A percentile compares a stretch with the other conserved stretches of the same genome.
Conservation (phyloP, 352 stramenopile species). For the Globisporangium middletonii region DNA sequence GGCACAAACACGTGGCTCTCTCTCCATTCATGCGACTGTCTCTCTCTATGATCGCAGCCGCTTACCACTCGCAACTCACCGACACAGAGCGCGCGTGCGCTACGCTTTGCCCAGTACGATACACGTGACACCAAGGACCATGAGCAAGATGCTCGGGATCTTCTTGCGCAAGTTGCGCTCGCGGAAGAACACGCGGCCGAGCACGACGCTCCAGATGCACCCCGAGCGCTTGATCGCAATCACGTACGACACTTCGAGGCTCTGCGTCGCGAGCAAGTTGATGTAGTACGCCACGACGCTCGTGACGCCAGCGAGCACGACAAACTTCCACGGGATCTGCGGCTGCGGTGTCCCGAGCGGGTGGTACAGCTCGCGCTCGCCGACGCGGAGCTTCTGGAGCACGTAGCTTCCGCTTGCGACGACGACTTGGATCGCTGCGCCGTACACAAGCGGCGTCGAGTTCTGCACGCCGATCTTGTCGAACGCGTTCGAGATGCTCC, state of each 20-base stretch:
- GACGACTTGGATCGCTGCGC: slow-evolving; percentile 66
- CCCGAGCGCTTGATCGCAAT: slow-evolving; percentile 82
- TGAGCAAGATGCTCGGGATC: slow-evolving; percentile 76
- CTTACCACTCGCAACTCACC: neutral
- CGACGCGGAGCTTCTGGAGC: slow-evolving; percentile 51
- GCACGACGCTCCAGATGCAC: slow-evolving; percentile 78
- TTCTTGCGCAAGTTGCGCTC: slow-evolving; percentile 72
- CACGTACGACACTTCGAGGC: slow-evolving; percentile 77
- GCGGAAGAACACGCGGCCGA: slow-evolving; percentile 69
- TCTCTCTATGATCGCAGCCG: no score
- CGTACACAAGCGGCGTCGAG: slow-evolving; percentile 65
- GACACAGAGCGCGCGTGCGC: neutral
- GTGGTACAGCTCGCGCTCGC: slow-evolving; percentile 49
- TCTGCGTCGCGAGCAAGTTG: slow-evolving; percentile 73
- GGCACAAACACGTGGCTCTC: neutral
- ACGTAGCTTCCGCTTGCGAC: slow-evolving; percentile 56
- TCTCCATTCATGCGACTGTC: neutral
- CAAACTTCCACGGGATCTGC: slow-evolving; percentile 67
- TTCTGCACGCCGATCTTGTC: slow-evolving; percentile 84
- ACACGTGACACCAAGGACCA: slow-evolving; percentile 72
- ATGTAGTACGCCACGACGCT: slow-evolving; percentile 84
- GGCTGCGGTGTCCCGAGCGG: slow-evolving; percentile 40
- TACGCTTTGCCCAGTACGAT: slow-evolving; percentile 67
- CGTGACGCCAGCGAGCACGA: slow-evolving; percentile 55
- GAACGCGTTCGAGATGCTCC: slow-evolving; percentile 80